These are phyloP conservation scores for Lactuca saligna DNA, from an alignment of 129 eudicot genomes.

Conservation along the genomic window DNA sequence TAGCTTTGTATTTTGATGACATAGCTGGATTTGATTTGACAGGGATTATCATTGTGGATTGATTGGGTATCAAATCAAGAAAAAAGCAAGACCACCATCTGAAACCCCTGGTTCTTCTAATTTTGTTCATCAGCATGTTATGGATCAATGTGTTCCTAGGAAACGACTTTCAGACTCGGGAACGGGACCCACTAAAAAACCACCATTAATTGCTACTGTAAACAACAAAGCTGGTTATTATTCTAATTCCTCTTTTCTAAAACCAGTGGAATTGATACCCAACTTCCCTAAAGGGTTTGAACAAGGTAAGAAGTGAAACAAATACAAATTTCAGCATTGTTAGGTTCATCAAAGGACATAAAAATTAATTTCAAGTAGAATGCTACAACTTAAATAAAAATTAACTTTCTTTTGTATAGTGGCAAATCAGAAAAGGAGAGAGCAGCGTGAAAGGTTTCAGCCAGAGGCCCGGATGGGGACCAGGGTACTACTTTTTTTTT, in stretches of 20 bases:
- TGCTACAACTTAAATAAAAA: too few species aligned
- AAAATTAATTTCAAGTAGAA: too few species aligned
- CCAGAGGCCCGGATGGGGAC: slow-evolving; percentile 8
- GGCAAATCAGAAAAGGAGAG: slow-evolving; percentile 39
- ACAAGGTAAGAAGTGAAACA: slow-evolving; percentile 35
- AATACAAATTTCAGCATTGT: too few species aligned
- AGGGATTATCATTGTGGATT: slow-evolving; percentile 97
- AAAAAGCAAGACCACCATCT: slow-evolving; percentile 41
- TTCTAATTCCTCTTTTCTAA: slow-evolving; percentile 15
- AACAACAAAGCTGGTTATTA: slow-evolving; percentile 27
- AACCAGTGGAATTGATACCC: slow-evolving; percentile 22
- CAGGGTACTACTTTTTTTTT: neutral
- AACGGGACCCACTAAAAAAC: slow-evolving; percentile 5
- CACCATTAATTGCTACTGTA: slow-evolving; percentile 23
- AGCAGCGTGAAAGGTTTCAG: slow-evolving; percentile 9
- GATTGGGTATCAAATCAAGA: slow-evolving; percentile 66
- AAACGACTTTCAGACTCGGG: slow-evolving; percentile 20
- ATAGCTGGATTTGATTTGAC: too few species aligned
- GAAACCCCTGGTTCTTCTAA: slow-evolving; percentile 23
- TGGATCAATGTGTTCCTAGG: slow-evolving; percentile 32
- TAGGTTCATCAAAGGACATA: too few species aligned
- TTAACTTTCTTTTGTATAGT: too few species aligned
- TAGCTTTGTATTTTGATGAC: too few species aligned
- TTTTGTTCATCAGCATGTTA: slow-evolving; percentile 35
- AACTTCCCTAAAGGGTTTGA: slow-evolving; percentile 22